Base-by-base conservation (phyloP, 768 basidiomycete species). In the Suillus plorans region DNA sequence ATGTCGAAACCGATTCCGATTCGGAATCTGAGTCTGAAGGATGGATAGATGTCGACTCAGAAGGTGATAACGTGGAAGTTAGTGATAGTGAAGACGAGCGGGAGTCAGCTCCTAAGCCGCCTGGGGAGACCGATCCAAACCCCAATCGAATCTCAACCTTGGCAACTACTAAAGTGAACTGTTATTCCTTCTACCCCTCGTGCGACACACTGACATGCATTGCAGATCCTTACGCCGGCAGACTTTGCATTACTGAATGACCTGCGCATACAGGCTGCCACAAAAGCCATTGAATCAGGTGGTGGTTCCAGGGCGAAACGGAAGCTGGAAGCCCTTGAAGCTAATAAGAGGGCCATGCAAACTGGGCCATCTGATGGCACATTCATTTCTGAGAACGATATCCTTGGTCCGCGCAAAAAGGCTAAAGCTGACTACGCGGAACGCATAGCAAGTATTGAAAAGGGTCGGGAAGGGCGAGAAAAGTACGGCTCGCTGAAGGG, bases 241-340 rank as follows among this genome's bases (percentile, higher is more conserved):
- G 97, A 99, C 76, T 99, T 98, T 73, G 92, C 92, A 0, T 77
- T 97, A 60, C 82, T 99, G 61, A 92, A 93, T 72, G 94, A 97
- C 69, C 87, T 99, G 22, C 89, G 90, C 2, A 83, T 94, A 59
- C 84, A 94, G 77, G 92, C 90, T 0, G 92, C 92, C 20, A 79
- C 83, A 18, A 84, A 87, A 64, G 87, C 86, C 0, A 88, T 91
- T 7, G 87, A 93, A 72, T 77, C 76, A 28, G 87, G 88, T 2
- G 89, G 89, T 5, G 90, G 93, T 1, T 80, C 86, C 22, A 87
- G 84, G 44, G 89, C 94, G 4, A 97, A 97, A 76, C 90, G 97
- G 39, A 98, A 98, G 78, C 87, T 96, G 2, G 91, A 89, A 4
- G 80, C 84, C 1, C 85, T 97, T 25, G 90, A 96, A 75, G 87